These are phyloP conservation scores for Colletotrichum sansevieriae DNA, from an alignment of 2,329 filamentous ascomycete genomes.

Conservation along the genomic window DNA sequence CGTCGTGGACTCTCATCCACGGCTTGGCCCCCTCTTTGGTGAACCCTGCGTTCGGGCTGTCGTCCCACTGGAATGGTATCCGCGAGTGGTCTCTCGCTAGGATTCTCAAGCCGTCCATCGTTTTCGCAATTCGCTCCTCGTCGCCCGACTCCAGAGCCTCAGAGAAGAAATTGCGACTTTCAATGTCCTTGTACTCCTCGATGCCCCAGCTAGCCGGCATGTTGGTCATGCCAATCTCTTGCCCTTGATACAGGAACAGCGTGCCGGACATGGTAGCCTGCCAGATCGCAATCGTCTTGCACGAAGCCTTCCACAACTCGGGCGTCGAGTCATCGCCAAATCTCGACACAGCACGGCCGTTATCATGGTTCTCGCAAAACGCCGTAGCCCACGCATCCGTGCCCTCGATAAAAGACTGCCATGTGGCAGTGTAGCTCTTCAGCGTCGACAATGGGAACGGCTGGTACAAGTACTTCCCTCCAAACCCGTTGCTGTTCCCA, in stretches of 20 bases:
- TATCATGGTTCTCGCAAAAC: slow-evolving; percentile 75
- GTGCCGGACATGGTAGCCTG: slow-evolving; percentile 65
- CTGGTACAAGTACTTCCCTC: slow-evolving; percentile 63
- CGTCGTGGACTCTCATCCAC: slow-evolving; percentile 78
- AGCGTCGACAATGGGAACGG: slow-evolving; percentile 60
- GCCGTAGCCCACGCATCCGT: slow-evolving; percentile 70
- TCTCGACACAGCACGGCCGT: slow-evolving; percentile 68
- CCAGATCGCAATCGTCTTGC: slow-evolving; percentile 67
- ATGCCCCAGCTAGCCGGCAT: slow-evolving; percentile 64
- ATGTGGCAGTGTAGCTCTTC: slow-evolving; percentile 58
- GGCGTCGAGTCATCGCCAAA: slow-evolving; percentile 63
- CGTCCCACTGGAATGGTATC: slow-evolving; percentile 76
- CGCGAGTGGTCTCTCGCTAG: slow-evolving; percentile 74
- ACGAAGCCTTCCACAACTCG: slow-evolving; percentile 57
- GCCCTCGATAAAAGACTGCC: slow-evolving; percentile 63
- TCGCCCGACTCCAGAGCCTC: slow-evolving; percentile 55
- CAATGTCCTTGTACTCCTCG: slow-evolving; percentile 67
- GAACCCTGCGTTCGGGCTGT: slow-evolving; percentile 71
- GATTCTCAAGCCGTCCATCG: slow-evolving; percentile 65
- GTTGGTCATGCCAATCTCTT: slow-evolving; percentile 73
- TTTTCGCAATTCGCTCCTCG: slow-evolving; percentile 56
- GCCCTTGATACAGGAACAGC: slow-evolving; percentile 70
- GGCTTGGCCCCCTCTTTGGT: slow-evolving; percentile 60
- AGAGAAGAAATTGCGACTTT: slow-evolving; percentile 64
- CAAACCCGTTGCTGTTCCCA: slow-evolving; percentile 61